These are phyloP conservation scores for Vitis rotundifolia DNA, from an alignment of 164 flowering plant genomes.

Conservation along the genomic window DNA sequence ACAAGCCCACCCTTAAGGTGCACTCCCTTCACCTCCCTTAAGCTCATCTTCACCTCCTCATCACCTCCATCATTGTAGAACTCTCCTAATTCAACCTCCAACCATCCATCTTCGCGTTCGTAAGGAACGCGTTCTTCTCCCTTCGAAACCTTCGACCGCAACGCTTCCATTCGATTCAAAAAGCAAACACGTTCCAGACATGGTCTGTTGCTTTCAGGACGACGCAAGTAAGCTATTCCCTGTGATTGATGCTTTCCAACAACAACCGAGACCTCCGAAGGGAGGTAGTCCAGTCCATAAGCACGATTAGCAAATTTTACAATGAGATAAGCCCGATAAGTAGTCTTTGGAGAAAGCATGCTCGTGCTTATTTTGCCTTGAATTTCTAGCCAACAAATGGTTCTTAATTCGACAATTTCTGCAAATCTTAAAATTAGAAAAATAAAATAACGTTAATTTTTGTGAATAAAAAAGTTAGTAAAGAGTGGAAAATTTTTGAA, in stretches of 20 bases:
- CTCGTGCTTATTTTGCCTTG: slow-evolving; percentile 34
- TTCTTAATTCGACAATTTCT: slow-evolving; percentile 55
- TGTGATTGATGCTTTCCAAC: slow-evolving; percentile 19
- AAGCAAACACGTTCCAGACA: background rate
- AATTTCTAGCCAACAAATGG: slow-evolving; percentile 53
- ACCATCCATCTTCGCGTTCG: slow-evolving; percentile 45
- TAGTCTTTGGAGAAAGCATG: slow-evolving; percentile 49
- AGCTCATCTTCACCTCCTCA: slow-evolving; percentile 29
- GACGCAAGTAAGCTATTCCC: slow-evolving; percentile 24
- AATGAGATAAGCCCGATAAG: slow-evolving; percentile 49
- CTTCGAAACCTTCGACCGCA: slow-evolving; percentile 1
- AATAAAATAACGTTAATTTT: background rate
- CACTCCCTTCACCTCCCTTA: slow-evolving; percentile 31
- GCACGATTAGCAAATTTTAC: slow-evolving; percentile 39
- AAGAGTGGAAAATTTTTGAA: no score
- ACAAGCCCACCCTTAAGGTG: slow-evolving; percentile 40
- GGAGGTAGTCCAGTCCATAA: slow-evolving; percentile 43
- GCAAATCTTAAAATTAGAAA: slow-evolving; percentile 34
- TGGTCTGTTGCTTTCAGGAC: background rate
- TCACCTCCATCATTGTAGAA: slow-evolving; percentile 25
- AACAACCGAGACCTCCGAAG: slow-evolving; percentile 40
- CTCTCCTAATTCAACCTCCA: slow-evolving; percentile 54
- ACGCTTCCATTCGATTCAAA: slow-evolving; percentile 2
- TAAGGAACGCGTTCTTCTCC: background rate
- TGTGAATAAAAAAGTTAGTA: background rate